Base-by-base conservation (phyloP, 768 basidiomycete genomes). In the Tricholoma saponaceum region DNA sequence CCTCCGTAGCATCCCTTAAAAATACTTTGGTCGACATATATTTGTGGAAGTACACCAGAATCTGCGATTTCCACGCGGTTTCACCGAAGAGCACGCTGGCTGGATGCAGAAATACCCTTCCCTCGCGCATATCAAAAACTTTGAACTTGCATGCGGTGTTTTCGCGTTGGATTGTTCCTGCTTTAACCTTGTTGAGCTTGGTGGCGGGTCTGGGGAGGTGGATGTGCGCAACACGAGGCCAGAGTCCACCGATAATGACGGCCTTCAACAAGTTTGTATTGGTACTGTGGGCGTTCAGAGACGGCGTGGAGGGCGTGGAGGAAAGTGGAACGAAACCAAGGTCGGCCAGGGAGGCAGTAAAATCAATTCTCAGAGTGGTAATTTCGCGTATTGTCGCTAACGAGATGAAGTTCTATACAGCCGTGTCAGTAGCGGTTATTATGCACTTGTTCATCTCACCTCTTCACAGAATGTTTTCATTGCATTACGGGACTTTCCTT, bases 1-100 rank as follows among this genome's bases (percentile, higher is more conserved):
- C 92, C 80, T 95, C 89, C 1, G 91, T 95, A 5, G 85, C 92
- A 69, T 95, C 94, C 43, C 92, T 80, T 60, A 98, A 66, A 70
- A 89, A 97, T 1, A 92, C 78, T 70, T 97, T 95, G 16, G 78
- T 87, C 10, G 93, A 92, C 76, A 83, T 76, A 55, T 87, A 83
- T 68, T 92, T 91, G 63, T 85, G 81, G 72, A 95, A 96, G 70
- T 91, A 97, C 8, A 86, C 82, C 47, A 95, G 65, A 71, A 93
- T 93, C 2, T 87, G 87, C 13, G 85, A 80, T 55, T 83, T 87
- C 85, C 94, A 93, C 33, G 77, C 77, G 20, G 83, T 77, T 54
- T 82, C 83, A 28, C 78, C 76, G 66, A 98, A 98, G n/a, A 95
- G 73, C 4, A 91, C 79, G 44, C 92, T 95, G 9, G 79, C 80